phyloP scores from a whole-genome alignment of 1,284 basidiomycete species.

The Phylloporus sp. region DNA sequence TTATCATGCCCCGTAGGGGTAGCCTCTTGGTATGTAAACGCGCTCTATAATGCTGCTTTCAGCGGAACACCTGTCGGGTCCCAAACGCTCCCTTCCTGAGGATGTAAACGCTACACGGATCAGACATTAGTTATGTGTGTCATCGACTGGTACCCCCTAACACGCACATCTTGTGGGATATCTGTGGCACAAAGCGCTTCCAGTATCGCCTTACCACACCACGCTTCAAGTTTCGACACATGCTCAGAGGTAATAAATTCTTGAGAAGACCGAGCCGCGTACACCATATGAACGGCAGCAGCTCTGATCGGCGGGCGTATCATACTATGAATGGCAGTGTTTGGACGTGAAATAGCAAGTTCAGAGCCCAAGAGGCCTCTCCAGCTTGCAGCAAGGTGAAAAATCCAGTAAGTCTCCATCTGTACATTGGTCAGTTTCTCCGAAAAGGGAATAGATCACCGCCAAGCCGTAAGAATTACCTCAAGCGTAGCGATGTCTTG shows the following conservation, averaged over 20 bases:
- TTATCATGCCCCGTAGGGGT: background rate
- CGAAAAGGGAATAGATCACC: background rate
- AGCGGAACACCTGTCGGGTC: slow-evolving; percentile 21
- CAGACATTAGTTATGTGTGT: slow-evolving; percentile 10
- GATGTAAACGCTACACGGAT: slow-evolving; percentile 44
- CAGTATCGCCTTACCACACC: slow-evolving; percentile 65
- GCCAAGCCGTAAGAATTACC: slow-evolving; percentile 47
- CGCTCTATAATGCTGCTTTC: slow-evolving; percentile 21
- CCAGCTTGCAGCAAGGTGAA: slow-evolving; percentile 77
- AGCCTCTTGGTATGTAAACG: slow-evolving; percentile 2
- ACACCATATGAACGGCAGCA: slow-evolving; percentile 84
- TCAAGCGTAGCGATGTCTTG: slow-evolving; percentile 71
- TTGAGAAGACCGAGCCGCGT: slow-evolving; percentile 78
- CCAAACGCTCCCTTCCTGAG: slow-evolving; percentile 50
- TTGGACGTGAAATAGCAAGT: slow-evolving; percentile 20
- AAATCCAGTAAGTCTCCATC: slow-evolving; percentile 86
- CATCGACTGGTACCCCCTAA: background rate
- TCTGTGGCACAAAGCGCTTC: slow-evolving; percentile 52
- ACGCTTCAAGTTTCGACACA: slow-evolving; percentile 70
- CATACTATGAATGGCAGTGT: slow-evolving; percentile 29
- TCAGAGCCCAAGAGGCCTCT: slow-evolving; percentile 35
- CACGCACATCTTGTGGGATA: slow-evolving; percentile 54
- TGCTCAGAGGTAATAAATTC: slow-evolving; percentile 80
- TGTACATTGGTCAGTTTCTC: slow-evolving; percentile 36
- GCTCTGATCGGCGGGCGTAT: slow-evolving; percentile 64